Evolutionary conservation across 805 yeast species (phyloP).

Genomic region (Lipomyces orientalis): DNA sequence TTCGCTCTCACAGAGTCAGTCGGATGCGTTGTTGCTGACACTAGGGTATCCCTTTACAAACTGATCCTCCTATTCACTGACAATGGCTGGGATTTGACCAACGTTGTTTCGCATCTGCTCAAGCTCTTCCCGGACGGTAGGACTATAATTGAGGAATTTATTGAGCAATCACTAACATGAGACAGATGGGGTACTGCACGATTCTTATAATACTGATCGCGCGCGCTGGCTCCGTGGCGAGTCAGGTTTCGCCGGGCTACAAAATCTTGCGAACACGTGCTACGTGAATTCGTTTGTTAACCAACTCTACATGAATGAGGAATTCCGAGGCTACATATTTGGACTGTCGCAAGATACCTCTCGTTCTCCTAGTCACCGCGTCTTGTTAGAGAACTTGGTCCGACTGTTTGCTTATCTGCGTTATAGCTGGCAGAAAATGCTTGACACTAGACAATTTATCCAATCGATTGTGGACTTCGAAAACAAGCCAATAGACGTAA

Average conservation of each 20-base stretch:
- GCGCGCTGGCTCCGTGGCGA: constrained; percentile 28
- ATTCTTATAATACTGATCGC: constrained; percentile 29
- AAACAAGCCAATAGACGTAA: constrained; percentile 31
- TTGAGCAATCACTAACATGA: not conserved
- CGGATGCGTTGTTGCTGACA: constrained; percentile 17
- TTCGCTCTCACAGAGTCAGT: not conserved
- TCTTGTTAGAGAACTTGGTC: constrained; percentile 16
- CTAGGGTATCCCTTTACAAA: constrained; percentile 17
- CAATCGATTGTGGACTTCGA: constrained; percentile 32
- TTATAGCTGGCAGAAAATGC: constrained; percentile 24
- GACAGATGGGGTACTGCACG: constrained; percentile 18
- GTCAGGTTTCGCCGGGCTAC: constrained; percentile 30
- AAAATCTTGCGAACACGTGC: constrained; percentile 35
- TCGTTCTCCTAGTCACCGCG: not conserved
- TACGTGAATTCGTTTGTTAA: constrained; percentile 31
- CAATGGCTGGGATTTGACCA: not conserved
- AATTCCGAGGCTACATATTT: constrained; percentile 24
- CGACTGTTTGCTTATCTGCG: constrained; percentile 28
- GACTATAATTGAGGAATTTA: not conserved
- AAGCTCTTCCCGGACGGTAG: constrained; percentile 17
- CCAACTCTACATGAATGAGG: constrained; percentile 34
- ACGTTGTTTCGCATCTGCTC: constrained; percentile 10
- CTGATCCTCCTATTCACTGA: constrained; percentile 11
- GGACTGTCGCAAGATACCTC: constrained; percentile 1
- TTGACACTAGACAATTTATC: constrained; percentile 20